Conservation (phyloP, 2,329 filamentous ascomycete species). For the Colletotrichum gloeosporioides region DNA sequence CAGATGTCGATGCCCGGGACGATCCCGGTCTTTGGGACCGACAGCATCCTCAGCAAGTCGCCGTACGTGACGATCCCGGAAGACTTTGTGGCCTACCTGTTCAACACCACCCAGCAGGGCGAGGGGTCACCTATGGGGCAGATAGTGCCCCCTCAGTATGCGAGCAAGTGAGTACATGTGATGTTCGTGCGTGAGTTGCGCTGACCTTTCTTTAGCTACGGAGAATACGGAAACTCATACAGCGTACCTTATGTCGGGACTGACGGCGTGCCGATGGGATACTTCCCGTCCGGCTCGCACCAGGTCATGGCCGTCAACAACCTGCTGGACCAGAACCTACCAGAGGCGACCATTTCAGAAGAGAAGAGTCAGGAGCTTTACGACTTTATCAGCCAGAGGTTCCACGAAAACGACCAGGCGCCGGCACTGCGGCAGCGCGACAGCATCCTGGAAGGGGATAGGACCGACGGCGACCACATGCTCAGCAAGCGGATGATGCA, state of each 20-base stretch:
- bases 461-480: constrained; percentile 67
- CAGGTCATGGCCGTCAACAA: constrained; percentile 92
- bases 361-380: constrained; percentile 86
- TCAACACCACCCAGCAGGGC: constrained; percentile 69
- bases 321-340: constrained; percentile 79
- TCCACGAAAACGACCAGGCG: constrained; percentile 80
- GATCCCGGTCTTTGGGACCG: constrained; percentile 86
- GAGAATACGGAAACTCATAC: constrained; percentile 56
- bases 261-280: constrained; percentile 54
- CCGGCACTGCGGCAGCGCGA: constrained; percentile 78
- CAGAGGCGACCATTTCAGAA: constrained; percentile 82
- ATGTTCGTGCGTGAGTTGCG: background rate
- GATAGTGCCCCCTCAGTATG: constrained; percentile 50
- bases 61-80: constrained; percentile 85
- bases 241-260: constrained; percentile 53
- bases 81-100: constrained; percentile 85
- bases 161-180: constrained; percentile 18
- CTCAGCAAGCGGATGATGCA: constrained; percentile 95
- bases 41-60: constrained; percentile 80
- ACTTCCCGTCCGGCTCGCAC: constrained; percentile 66
- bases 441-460: constrained; percentile 78
- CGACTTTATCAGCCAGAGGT: constrained; percentile 80
- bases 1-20: constrained; percentile 69
- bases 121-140: constrained; percentile 59
- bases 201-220: constrained; percentile 50